phyloP scores from a whole-genome alignment of 139 green algal genomes.

The Chlamydomonas incerta region DNA sequence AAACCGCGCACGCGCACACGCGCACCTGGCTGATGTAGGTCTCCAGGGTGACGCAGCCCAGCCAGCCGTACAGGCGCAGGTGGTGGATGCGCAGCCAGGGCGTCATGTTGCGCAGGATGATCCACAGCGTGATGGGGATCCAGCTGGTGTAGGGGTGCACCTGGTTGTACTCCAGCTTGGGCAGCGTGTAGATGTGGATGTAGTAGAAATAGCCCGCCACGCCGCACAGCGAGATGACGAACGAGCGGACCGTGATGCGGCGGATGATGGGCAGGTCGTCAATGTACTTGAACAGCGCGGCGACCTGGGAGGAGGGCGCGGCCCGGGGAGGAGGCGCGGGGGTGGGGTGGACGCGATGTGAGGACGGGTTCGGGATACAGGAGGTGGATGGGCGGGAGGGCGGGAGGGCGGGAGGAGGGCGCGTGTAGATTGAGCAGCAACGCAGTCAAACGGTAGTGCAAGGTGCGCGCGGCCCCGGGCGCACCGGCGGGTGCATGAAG shows the following conservation, averaged over 20 bases:
- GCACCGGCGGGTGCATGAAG: constrained; percentile 78
- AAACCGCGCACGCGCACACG: no score
- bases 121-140: constrained; percentile 94
- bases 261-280: constrained; percentile 60
- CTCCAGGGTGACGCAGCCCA: constrained; percentile 98
- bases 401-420: no score
- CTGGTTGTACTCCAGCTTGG: constrained; percentile 94
- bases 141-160: constrained; percentile 95
- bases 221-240: constrained; percentile 44
- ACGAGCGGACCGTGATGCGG: constrained; percentile 44
- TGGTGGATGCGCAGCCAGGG: constrained; percentile 73
- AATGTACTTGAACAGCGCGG: constrained; percentile 62
- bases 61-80: constrained; percentile 90
- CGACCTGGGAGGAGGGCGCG: background rate
- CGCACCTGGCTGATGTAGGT: constrained; percentile 81
- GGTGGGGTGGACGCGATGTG: no score
- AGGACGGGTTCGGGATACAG: no score
- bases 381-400: no score
- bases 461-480: no score
- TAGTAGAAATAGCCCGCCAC: constrained; percentile 60
- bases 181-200: constrained; percentile 71
- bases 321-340: no score
- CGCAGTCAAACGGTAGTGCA: no score
- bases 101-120: constrained; percentile 90
- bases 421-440: no score